A percentile compares a stretch with the other conserved stretches of the same genome.
Evolutionary conservation across 768 basidiomycete species (phyloP).

Genomic region (Melanogaster broomeanus): DNA sequence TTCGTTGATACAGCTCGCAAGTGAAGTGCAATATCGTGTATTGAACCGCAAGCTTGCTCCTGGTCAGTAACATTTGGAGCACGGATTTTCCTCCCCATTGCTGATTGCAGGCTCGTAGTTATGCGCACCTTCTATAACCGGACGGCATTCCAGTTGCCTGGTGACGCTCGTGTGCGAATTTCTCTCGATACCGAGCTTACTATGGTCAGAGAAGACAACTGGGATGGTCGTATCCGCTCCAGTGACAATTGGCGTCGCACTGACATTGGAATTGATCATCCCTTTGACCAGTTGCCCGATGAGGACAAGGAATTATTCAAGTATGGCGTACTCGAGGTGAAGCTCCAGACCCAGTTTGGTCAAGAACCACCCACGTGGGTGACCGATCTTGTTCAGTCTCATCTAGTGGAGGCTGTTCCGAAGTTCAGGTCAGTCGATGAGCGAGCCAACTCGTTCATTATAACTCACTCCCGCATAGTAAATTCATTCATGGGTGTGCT

Average conservation of each 20-base stretch:
- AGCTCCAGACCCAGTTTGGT: slow-evolving; percentile 93
- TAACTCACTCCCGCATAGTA: slow-evolving; percentile 44
- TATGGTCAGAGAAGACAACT: slow-evolving; percentile 94
- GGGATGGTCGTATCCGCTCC: slow-evolving; percentile 80
- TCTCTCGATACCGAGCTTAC: slow-evolving; percentile 97
- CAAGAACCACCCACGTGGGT: slow-evolving; percentile 98
- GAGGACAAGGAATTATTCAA: slow-evolving; percentile 95
- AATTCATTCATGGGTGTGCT: slow-evolving; percentile 97
- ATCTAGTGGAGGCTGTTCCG: slow-evolving; percentile 95
- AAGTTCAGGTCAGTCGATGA: slow-evolving; percentile 76
- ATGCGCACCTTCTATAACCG: slow-evolving; percentile 98
- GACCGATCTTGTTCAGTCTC: slow-evolving; percentile 90
- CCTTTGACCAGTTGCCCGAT: slow-evolving; percentile 71
- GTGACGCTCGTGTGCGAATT: slow-evolving; percentile 97
- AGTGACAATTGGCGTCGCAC: slow-evolving; percentile 92
- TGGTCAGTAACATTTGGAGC: slow-evolving; percentile 47
- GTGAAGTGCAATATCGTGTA: slow-evolving; percentile 92
- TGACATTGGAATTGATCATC: slow-evolving; percentile 91
- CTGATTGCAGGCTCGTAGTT: slow-evolving; percentile 46
- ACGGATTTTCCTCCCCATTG: background rate
- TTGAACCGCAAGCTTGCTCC: slow-evolving; percentile 80
- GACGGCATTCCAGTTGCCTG: slow-evolving; percentile 98
- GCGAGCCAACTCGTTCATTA: background rate
- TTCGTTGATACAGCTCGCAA: slow-evolving; percentile 93
- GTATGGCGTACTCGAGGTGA: slow-evolving; percentile 96